Evolutionary conservation across 305 asterid species (phyloP), one percentile per base, ranked within the genome.

Genomic region (Solanum hybrid): DNA sequence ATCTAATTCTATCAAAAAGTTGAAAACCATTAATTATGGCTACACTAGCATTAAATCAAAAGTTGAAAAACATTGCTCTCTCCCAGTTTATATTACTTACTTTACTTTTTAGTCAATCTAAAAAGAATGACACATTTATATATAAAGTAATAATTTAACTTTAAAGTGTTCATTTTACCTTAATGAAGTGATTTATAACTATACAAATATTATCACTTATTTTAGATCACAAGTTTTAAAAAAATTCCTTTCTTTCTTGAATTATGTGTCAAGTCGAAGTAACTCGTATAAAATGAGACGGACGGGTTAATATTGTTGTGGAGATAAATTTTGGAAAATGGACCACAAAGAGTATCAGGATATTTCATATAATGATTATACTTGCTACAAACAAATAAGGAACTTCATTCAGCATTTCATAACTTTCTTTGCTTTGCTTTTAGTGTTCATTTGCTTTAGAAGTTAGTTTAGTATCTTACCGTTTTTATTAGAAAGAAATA

Each of bases 201-300:
- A 40, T 1, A 40, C 5, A 40, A 51, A 51, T 16, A 51, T 51
- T 51, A 51, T 51, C 64, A 51, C 64, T 16, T 51, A 51, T 6
- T 51, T 51, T 16, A 51, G 8, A 51, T 51, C 3, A 51, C 0
- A 51, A 51, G 7, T 46, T 42, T 42, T 42, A 13, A 13, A 40
- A 42, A 0, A 0, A 0, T 42, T 42, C 2, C 0, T 13, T 14
- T 46, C 5, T 40, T 40, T 40, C 64, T 46, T 46, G 5, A 51
- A 46, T 0, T 51, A 0, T 16, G n/a, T 14, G 0, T 51, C n/a
- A 51, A 51, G 4, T 14, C 3, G 8, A 51, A 51, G 22, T 51
- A 51, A 51, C 64, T 51, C n/a, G 22, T 5, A 6, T 51, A 16
- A 51, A 16, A 14, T 51, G 22, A 14, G 64, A 51, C 3, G 8